Evolutionary conservation across 2,329 filamentous ascomycete genomes (phyloP).

Genomic region (Aspergillus aculeatus): DNA sequence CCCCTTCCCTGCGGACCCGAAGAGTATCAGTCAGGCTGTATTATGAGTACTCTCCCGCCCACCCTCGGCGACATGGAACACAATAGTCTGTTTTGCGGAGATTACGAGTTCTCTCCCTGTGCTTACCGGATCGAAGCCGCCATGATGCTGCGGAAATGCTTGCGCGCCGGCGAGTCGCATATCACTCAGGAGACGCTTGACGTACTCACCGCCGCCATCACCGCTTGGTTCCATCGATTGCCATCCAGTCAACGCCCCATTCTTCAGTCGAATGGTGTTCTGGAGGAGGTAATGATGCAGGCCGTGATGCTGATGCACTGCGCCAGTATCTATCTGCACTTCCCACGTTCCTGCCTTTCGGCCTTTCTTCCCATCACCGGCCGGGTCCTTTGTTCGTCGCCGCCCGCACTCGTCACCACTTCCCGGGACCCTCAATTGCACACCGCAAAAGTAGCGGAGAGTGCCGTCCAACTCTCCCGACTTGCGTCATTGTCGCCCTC

Average conservation of each 20-base stretch:
- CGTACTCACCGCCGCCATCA: not conserved
- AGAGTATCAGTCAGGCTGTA: conserved; percentile 1
- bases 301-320: conserved; percentile 12
- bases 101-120: conserved; percentile 3
- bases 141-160: conserved; percentile 7
- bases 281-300: conserved; percentile 7
- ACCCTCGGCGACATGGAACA: not conserved
- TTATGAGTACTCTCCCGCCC: not conserved
- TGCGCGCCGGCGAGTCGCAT: not conserved
- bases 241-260: not conserved
- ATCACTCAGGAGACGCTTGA: not conserved
- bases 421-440: conserved; percentile 1
- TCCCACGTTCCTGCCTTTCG: conserved; percentile 3
- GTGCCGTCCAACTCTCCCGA: conserved; percentile 1
- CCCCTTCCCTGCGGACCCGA: conserved; percentile 3
- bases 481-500: conserved; percentile 4
- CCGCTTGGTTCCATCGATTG: conserved; percentile 7
- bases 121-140: conserved; percentile 10
- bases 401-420: not conserved
- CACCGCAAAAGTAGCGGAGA: not conserved
- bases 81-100: not conserved
- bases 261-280: not conserved
- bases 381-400: conserved; percentile 1
- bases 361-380: conserved; percentile 6
- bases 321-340: conserved; percentile 12